Evolutionary conservation across 495 filamentous ascomycete genomes (phyloP), one percentile per base, ranked within the genome.

Genomic region (Xylaria bambusicola): DNA sequence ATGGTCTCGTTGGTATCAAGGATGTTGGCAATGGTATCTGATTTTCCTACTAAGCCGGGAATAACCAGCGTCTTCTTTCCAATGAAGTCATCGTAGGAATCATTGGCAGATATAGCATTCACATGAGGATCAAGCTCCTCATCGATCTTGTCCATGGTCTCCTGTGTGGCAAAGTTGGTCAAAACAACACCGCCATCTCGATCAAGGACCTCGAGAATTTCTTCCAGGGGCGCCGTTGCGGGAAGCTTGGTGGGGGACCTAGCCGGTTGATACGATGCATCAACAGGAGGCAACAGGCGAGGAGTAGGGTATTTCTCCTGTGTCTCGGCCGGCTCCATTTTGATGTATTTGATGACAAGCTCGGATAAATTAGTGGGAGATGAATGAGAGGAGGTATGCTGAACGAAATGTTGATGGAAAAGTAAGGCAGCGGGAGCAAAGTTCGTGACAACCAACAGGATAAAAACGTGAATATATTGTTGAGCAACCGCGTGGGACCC

Each of bases 161-260:
- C 48, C n/a, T 18, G 7, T 10, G 61, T 42, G 27, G 66, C 65
- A 23, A 73, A 61, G 26, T 69, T 58, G 9, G 52, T 65, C 40
- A 75, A 48, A 45, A 75, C 72, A 9, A 75, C 35, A 17, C 62
- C 72, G 23, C 72, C 72, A 55, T 75, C 71, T 26, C 71, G 71
- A 6, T 66, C 67, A 18, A 75, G 56, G 41, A 69, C 36, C 15
- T 56, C 36, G 40, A 75, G 60, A 26, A 73, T 75, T 24, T 72
- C 63, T 41, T 71, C 58, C 36, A 72, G 59, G 1, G 72, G 60
- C 0, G 58, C 41, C 9, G 54, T 60, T 20, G 66, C 61, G 13
- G 66, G 66, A 40, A 67, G 1, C 27, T 51, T 51, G 24, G 47
- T 36, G 47, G 20, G 6, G 27, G 26, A 7, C 18, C 15, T 36